These are phyloP conservation scores for Crithidia bombi DNA, from an alignment of 208 protist species.

Conservation along the genomic window DNA sequence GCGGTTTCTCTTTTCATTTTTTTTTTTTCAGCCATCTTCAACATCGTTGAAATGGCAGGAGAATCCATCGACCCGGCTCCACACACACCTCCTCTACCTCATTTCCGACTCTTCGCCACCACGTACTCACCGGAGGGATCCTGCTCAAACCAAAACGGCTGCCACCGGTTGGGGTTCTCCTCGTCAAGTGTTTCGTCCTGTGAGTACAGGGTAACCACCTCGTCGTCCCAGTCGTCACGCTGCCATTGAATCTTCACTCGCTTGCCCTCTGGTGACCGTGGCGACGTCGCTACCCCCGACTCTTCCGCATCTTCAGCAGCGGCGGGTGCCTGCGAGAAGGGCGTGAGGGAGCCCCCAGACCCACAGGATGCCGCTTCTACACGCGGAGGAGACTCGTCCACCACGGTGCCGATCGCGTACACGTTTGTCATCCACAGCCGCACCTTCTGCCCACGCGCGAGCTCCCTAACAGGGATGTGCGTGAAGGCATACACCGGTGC, in stretches of 20 bases:
- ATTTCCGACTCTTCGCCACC: constrained; percentile 24
- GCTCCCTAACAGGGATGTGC: constrained; percentile 33
- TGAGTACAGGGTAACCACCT: constrained; percentile 77
- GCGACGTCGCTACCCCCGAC: constrained; percentile 12
- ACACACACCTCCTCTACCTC: background rate
- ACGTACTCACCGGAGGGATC: constrained; percentile 41
- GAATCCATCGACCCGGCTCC: too few species aligned
- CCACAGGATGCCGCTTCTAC: background rate
- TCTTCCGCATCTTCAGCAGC: constrained; percentile 8
- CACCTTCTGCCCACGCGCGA: constrained; percentile 71
- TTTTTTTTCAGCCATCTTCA: too few species aligned
- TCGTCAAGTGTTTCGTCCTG: constrained; percentile 74
- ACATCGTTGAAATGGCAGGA: background rate
- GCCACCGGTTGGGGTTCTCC: constrained; percentile 79
- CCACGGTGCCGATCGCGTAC: constrained; percentile 75
- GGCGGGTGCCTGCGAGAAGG: background rate
- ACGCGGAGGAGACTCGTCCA: constrained; percentile 20
- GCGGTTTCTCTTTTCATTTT: too few species aligned
- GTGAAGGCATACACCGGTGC: constrained; percentile 40
- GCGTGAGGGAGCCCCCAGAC: background rate
- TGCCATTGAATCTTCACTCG: constrained; percentile 66
- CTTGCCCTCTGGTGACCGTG: constrained; percentile 11
- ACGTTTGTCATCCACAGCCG: constrained; percentile 89
- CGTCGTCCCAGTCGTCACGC: constrained; percentile 84
- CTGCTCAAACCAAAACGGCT: constrained; percentile 81